Evolutionary conservation across 2,329 filamentous ascomycete genomes (phyloP).

Genomic region (Magnaporthiopsis poae): DNA sequence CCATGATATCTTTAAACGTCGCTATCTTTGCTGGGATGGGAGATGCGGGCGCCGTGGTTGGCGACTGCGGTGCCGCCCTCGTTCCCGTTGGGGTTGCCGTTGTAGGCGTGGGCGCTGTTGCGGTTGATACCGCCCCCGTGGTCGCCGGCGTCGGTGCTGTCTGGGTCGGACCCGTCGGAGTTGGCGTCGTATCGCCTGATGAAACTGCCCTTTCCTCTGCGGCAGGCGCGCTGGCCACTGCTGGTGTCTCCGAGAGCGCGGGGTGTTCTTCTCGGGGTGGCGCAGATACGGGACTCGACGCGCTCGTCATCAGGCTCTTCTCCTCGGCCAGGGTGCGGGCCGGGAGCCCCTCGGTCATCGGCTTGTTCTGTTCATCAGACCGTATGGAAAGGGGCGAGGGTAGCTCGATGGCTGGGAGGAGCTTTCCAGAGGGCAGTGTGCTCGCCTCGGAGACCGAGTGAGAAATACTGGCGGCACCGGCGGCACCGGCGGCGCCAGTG

Average conservation of each 20-base stretch:
- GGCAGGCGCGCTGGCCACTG: not conserved
- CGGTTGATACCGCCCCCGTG: slow-evolving; percentile 1
- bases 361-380: slow-evolving; percentile 20
- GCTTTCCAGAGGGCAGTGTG: slow-evolving; percentile 21
- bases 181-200: not conserved
- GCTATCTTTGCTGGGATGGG: slow-evolving; percentile 30
- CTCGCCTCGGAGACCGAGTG: slow-evolving; percentile 29
- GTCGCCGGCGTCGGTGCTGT: not conserved
- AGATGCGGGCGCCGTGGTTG: not conserved
- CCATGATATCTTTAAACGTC: slow-evolving; percentile 68
- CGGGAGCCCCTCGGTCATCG: slow-evolving; percentile 15
- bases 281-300: slow-evolving; percentile 25
- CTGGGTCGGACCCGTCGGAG: not conserved
- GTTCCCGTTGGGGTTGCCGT: not conserved
- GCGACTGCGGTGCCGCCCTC: slow-evolving; percentile 8
- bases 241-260: slow-evolving; percentile 14
- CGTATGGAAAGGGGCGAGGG: slow-evolving; percentile 34
- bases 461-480: slow-evolving; percentile 15
- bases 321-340: slow-evolving; percentile 35
- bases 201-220: not conserved
- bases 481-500: not conserved
- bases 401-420: slow-evolving; percentile 24
- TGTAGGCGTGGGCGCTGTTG: slow-evolving; percentile 14
- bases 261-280: slow-evolving; percentile 31
- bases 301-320: slow-evolving; percentile 27